Evolutionary conservation across 805 yeast species (phyloP).

Genomic region (Zygoascus flipseniorum): DNA sequence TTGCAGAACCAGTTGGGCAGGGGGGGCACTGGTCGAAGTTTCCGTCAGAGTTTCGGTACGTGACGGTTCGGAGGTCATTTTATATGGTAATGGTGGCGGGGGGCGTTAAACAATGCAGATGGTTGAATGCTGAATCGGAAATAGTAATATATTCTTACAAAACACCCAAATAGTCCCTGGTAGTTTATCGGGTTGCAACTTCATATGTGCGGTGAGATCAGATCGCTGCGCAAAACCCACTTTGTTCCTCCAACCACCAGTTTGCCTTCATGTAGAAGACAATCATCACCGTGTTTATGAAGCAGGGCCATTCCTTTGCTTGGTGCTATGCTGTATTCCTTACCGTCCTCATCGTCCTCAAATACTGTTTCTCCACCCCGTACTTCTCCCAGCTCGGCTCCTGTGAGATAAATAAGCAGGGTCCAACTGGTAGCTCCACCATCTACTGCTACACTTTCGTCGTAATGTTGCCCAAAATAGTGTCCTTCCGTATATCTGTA

Average conservation of each 20-base stretch:
- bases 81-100: background rate
- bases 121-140: background rate
- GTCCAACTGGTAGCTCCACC: conserved; percentile 51
- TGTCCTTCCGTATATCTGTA: conserved; percentile 51
- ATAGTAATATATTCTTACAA: background rate
- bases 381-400: conserved; percentile 41
- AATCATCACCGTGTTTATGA: conserved; percentile 61
- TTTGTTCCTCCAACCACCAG: conserved; percentile 44
- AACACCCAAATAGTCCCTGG: background rate
- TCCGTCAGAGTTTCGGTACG: background rate
- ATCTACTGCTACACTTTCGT: conserved; percentile 40
- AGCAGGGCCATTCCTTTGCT: conserved; percentile 47
- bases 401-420: conserved; percentile 46
- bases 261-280: conserved; percentile 52
- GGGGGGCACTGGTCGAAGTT: background rate
- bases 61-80: background rate
- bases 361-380: conserved; percentile 55
- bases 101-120: background rate
- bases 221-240: conserved; percentile 58
- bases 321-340: conserved; percentile 37
- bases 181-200: too few relatives aligned
- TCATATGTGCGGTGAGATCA: conserved; percentile 23
- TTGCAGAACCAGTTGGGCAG: conserved; percentile 5
- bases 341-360: conserved; percentile 24
- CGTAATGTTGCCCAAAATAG: conserved; percentile 53